A percentile compares a stretch with the other conserved stretches of the same genome.
Evolutionary conservation across 1,284 basidiomycete species (phyloP).

Genomic region (Moniliophthora roreri): DNA sequence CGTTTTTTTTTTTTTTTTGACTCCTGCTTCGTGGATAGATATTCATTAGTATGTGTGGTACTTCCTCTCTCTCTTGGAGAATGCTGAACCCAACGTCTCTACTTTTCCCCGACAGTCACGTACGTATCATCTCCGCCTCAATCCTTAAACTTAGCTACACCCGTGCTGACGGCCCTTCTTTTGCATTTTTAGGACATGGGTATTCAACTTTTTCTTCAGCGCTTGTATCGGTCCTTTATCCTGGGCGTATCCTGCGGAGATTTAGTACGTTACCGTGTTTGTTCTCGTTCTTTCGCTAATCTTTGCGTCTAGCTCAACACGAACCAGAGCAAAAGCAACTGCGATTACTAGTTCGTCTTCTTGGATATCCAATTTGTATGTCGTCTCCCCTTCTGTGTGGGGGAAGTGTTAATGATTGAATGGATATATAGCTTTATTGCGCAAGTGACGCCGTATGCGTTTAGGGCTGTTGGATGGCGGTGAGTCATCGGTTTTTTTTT

Average conservation of each 20-base stretch:
- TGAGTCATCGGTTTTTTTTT: constrained; percentile 22
- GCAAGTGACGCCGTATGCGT: constrained; percentile 50
- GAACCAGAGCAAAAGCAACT: constrained; percentile 61
- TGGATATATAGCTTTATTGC: constrained; percentile 38
- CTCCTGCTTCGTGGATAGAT: constrained; percentile 28
- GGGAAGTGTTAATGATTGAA: not conserved
- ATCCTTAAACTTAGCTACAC: not conserved
- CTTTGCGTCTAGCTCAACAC: constrained; percentile 40
- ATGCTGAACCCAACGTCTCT: too few relatives aligned
- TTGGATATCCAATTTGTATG: constrained; percentile 51
- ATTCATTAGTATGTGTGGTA: constrained; percentile 37
- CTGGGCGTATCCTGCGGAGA: constrained; percentile 47
- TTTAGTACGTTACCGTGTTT: constrained; percentile 28
- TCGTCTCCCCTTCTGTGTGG: constrained; percentile 9
- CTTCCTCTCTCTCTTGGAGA: too few relatives aligned
- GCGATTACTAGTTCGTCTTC: constrained; percentile 54
- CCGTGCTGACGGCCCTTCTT: too few relatives aligned
- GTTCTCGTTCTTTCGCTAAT: not conserved
- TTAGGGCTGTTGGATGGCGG: constrained; percentile 48
- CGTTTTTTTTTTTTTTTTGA: constrained; percentile 4
- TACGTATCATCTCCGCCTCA: constrained; percentile 12
- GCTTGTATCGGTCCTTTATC: constrained; percentile 52
- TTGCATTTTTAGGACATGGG: constrained; percentile 32
- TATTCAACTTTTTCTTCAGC: constrained; percentile 59
- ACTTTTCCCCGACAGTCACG: constrained; percentile 27